Conservation (phyloP, 192 early-diverging fungal genomes). For the Thamnidium elegans region DNA sequence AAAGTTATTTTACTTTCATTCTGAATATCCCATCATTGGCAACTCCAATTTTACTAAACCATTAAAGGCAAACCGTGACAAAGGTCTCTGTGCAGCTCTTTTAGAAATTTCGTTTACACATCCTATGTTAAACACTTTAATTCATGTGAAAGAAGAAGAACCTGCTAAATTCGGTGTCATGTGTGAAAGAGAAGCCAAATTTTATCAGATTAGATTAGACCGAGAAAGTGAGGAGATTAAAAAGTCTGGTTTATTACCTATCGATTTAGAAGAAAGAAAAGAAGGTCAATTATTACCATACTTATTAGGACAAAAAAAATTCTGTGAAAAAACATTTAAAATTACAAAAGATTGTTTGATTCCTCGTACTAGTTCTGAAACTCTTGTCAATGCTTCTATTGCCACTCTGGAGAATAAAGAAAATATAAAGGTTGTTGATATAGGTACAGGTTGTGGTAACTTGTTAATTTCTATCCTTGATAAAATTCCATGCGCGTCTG, state of each 20-base stretch:
- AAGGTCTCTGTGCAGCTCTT: slow-evolving; percentile 54
- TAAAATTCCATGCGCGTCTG: slow-evolving; percentile 24
- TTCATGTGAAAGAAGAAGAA: slow-evolving; percentile 35
- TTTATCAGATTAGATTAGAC: slow-evolving; percentile 40
- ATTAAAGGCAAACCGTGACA: slow-evolving; percentile 54
- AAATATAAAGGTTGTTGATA: slow-evolving; percentile 50
- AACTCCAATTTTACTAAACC: slow-evolving; percentile 50
- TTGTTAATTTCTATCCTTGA: slow-evolving; percentile 59
- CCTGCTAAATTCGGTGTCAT: slow-evolving; percentile 57
- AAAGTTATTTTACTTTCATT: slow-evolving; percentile 40
- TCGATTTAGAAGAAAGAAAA: slow-evolving; percentile 27
- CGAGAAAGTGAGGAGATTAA: slow-evolving; percentile 44
- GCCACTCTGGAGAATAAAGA: slow-evolving; percentile 7
- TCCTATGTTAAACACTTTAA: neutral
- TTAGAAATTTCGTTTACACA: slow-evolving; percentile 44
- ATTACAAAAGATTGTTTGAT: slow-evolving; percentile 66
- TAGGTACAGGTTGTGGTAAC: slow-evolving; percentile 77
- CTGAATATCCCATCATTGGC: slow-evolving; percentile 54
- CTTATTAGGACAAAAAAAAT: slow-evolving; percentile 54
- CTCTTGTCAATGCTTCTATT: slow-evolving; percentile 54
- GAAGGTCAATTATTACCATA: slow-evolving; percentile 42
- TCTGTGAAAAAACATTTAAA: slow-evolving; percentile 53
- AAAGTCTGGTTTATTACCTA: slow-evolving; percentile 21
- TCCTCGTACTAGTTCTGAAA: slow-evolving; percentile 67
- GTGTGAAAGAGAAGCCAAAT: slow-evolving; percentile 54